Evolutionary conservation across 2,329 filamentous ascomycete genomes (phyloP).

Genomic region (Epichloe elymi): DNA sequence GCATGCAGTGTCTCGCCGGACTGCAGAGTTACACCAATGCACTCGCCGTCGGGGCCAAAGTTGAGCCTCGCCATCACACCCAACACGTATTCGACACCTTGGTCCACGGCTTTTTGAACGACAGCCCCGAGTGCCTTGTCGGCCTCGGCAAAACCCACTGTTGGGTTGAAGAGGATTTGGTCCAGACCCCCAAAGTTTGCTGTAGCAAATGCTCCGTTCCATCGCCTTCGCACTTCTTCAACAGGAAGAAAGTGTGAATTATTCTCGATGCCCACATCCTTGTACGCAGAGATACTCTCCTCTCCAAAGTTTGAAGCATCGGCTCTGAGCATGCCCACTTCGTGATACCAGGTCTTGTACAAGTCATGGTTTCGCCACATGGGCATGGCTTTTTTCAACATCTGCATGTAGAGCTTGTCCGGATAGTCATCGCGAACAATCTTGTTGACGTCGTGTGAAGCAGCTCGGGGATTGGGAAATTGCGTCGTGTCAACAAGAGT

Average conservation of each 20-base stretch:
- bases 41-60: constrained; percentile 32
- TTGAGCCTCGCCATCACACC: constrained; percentile 33
- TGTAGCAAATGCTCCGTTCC: constrained; percentile 43
- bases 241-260: constrained; percentile 27
- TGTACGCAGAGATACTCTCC: constrained; percentile 27
- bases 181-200: constrained; percentile 42
- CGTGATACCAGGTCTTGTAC: constrained; percentile 41
- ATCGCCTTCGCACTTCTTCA: constrained; percentile 39
- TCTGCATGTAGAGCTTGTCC: constrained; percentile 25
- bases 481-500: constrained; percentile 23
- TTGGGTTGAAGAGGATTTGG: constrained; percentile 42
- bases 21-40: constrained; percentile 34
- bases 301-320: constrained; percentile 29
- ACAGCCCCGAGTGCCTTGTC: constrained; percentile 42
- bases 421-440: constrained; percentile 30
- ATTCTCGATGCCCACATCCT: constrained; percentile 25
- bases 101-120: constrained; percentile 34
- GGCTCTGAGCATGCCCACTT: constrained; percentile 39
- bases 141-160: constrained; percentile 46
- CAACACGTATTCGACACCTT: constrained; percentile 42
- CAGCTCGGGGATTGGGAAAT: constrained; percentile 25
- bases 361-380: constrained; percentile 30
- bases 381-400: constrained; percentile 28
- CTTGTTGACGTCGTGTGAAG: constrained; percentile 35
- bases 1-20: constrained; percentile 34